Evolutionary conservation across 1,139 yeast genomes (phyloP).

Genomic region (Sugiyamaella japonica): DNA sequence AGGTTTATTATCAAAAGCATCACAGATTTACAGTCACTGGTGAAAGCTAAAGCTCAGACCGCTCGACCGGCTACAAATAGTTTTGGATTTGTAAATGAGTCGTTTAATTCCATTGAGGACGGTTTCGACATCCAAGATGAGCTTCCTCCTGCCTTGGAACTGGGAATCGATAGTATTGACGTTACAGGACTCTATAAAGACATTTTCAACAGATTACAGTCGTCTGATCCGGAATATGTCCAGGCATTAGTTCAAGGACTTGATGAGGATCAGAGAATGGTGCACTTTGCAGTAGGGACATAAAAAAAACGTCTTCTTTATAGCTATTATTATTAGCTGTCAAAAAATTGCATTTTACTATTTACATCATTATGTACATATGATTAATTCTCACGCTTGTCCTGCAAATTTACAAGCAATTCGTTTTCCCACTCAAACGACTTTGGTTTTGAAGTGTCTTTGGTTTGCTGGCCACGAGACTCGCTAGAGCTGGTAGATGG

Average conservation of each 20-base stretch:
- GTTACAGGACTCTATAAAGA: not conserved
- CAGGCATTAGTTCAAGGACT: conserved; percentile 6
- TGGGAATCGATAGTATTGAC: conserved; percentile 8
- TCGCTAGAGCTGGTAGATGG: not conserved
- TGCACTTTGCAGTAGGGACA: conserved; percentile 3
- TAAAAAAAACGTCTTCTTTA: no score
- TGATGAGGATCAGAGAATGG: conserved; percentile 5
- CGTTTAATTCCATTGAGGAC: conserved; percentile 1
- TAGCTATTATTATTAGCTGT: not conserved
- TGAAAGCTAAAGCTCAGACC: not conserved
- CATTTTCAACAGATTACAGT: not conserved
- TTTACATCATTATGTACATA: not conserved
- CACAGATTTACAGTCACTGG: not conserved
- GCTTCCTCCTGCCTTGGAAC: conserved; percentile 14
- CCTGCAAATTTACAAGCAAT: conserved; percentile 18
- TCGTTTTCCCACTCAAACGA: conserved; percentile 22
- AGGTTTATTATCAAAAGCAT: conserved; percentile 6
- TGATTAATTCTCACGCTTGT: conserved; percentile 14
- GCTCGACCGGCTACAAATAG: not conserved
- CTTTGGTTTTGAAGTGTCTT: conserved; percentile 2
- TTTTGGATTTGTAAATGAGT: conserved; percentile 16
- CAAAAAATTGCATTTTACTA: conserved; percentile 5
- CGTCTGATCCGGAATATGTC: not conserved
- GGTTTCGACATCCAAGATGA: conserved; percentile 5
- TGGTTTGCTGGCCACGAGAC: not conserved